Evolutionary conservation across 768 basidiomycete genomes (phyloP), one percentile per base, ranked within the genome.

Genomic region (Albatrellus ellisii): DNA sequence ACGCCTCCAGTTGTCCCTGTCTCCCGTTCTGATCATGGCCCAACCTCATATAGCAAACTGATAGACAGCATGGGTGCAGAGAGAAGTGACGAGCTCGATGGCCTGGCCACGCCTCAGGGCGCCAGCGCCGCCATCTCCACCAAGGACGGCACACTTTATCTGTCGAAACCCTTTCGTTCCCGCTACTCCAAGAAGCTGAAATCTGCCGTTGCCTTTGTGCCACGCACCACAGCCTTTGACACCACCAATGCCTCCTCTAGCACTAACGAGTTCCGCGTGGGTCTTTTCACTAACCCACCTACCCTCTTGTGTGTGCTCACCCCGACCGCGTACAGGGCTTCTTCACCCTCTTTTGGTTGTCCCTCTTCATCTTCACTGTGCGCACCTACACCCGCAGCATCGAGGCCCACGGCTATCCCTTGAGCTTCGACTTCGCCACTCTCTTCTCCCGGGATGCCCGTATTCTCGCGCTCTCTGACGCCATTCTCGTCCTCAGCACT

Each of bases 291-390:
- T n/a, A 20, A 28, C 15, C 12, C n/a, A n/a, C n/a, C n/a, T n/a
- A n/a, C n/a, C n/a, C n/a, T n/a, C n/a, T n/a, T n/a, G n/a, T n/a
- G n/a, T n/a, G n/a, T n/a, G n/a, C n/a, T n/a, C n/a, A 26, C 33
- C 17, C 37, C 20, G n/a, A 45, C 24, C 12, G 8, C 36, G 18
- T 17, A 33, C 52, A 85, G 80, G 94, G 94, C 1, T 98, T 98
- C 66, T 97, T 90, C 61, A 76, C 84, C 3, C 71, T 98, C 38
- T 98, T 98, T 64, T 98, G 95, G 79, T 77, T 86, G 42, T 80
- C 80, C 17, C 74, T 92, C 49, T 90, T 86, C 52, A 71, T 94
- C 38, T 78, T 89, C 55, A 73, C 79, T 9, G 56, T 90, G 29
- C 71, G 79, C 50, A 85, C 84, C 3, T 88, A 86, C 59, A 65